Percentiles rank a stretch among this genome's conserved stretches.
These are phyloP conservation scores for Microthlaspi erraticum DNA, from an alignment of 345 rosid genomes.

Conservation along the genomic window DNA sequence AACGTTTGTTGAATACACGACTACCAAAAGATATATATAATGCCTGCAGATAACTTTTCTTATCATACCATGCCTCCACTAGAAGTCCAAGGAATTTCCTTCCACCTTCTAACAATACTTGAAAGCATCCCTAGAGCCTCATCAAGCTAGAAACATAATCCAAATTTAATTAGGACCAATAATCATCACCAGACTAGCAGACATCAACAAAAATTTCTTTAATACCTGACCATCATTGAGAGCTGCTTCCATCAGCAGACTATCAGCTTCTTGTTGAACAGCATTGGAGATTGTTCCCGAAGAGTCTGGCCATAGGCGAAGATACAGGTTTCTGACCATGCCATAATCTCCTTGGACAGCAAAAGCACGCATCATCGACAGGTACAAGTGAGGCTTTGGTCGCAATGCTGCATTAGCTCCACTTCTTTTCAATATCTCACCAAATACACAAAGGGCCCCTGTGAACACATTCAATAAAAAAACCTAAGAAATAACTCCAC, in stretches of 20 bases:
- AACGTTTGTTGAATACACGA: not conserved
- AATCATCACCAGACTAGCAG: conserved; percentile 17
- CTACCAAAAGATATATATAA: conserved; percentile 18
- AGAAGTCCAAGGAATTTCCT: conserved; percentile 73
- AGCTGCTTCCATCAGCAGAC: conserved; percentile 87
- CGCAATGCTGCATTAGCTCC: conserved; percentile 52
- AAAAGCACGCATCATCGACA: conserved; percentile 80
- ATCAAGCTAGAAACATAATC: conserved; percentile 50
- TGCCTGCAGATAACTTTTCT: conserved; percentile 9
- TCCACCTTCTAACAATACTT: conserved; percentile 60
- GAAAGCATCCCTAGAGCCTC: conserved; percentile 57
- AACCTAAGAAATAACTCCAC: not conserved
- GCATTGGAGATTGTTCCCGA: conserved; percentile 60
- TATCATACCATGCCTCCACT: conserved; percentile 77
- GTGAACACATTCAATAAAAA: conserved; percentile 34
- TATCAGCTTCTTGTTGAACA: conserved; percentile 71
- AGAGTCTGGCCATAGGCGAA: conserved; percentile 70
- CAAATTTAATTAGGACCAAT: conserved; percentile 4
- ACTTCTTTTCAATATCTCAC: conserved; percentile 69
- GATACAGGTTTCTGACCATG: conserved; percentile 62
- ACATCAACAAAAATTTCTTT: conserved; percentile 12
- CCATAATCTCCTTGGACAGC: conserved; percentile 60
- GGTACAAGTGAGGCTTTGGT: conserved; percentile 80
- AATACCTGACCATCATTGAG: conserved; percentile 71
- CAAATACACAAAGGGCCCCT: conserved; percentile 81